Base-by-base conservation (phyloP, 2,329 filamentous ascomycete species). In the Colletotrichum lupini region DNA sequence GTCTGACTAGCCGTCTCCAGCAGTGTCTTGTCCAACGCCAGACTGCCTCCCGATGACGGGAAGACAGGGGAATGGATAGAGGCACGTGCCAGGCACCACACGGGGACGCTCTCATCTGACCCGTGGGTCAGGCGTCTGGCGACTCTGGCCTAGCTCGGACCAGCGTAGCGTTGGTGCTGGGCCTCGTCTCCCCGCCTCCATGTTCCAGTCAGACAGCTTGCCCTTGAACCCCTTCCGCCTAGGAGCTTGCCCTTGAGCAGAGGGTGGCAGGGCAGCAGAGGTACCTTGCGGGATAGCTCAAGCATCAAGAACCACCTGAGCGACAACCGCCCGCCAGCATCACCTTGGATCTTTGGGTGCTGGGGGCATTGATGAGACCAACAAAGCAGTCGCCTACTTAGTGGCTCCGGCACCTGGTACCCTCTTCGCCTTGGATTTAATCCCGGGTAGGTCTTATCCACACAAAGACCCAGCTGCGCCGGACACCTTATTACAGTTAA, bases 41-140 rank as follows among this genome's bases (percentile, higher is more conserved):
- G 46, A 55, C n/a, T 58, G 52, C 22, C 52, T 42, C 42, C 60
- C 65, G 55, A 73, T 70, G 70, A 73, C 70, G 67, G 70, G 67
- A 59, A 73, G 61, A 61, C 67, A 73, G 56, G 67, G 58, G 56
- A 52, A 58, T 16, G 28, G 42, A 22, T 49, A 65, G 60, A 66
- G 70, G 70, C 70, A 73, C 70, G 70, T 73, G 70, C 70, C 70
- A 73, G 70, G 70, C 49, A 73, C 70, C 63, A 66, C 46, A 73
- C 70, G 49, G 55, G 60, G 71, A 42, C 52, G 37, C 55, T 37
- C 49, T 69, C 71, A 73, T 73, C 67, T 73, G 71, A 73, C 71
- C 71, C 12, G 61, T 73, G 67, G 67, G 71, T 73, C 71, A 73
- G 71, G 67, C 71, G 61, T 66, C 35, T 28, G 32, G 67, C 53